phyloP scores from a whole-genome alignment of 331 rosid species.

The Malus hybrid region DNA sequence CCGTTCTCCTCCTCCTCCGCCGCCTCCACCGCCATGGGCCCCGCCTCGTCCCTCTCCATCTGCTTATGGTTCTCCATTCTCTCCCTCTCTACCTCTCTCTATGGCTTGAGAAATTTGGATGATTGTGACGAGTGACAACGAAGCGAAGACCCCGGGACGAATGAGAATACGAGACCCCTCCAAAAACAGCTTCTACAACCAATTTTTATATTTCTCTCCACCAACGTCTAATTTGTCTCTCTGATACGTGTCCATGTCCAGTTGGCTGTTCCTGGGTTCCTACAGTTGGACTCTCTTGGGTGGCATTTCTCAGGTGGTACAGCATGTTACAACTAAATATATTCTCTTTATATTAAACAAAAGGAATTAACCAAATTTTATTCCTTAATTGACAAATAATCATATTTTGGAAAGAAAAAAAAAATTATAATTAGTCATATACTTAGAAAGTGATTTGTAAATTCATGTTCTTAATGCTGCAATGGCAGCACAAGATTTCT shows the following conservation, averaged over 20 bases:
- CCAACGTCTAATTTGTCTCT: slow-evolving; percentile 12
- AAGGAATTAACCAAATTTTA: not conserved
- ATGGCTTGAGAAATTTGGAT: slow-evolving; percentile 24
- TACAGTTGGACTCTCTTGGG: not conserved
- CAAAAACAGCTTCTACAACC: slow-evolving; percentile 10
- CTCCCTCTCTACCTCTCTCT: not conserved
- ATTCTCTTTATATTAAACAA: not conserved
- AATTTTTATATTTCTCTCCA: slow-evolving; percentile 2
- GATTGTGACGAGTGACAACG: slow-evolving; percentile 40
- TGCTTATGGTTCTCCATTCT: slow-evolving; percentile 36
- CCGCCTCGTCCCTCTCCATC: slow-evolving; percentile 15
- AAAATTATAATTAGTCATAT: too few species aligned
- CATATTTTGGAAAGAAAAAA: not conserved
- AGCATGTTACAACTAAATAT: not conserved
- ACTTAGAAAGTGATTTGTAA: too few species aligned
- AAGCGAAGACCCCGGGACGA: slow-evolving; percentile 15
- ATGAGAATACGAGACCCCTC: slow-evolving; percentile 14
- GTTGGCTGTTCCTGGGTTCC: slow-evolving; percentile 18
- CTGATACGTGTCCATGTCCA: slow-evolving; percentile 24
- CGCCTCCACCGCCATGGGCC: slow-evolving; percentile 25
- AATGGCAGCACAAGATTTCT: too few species aligned
- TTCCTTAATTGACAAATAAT: not conserved
- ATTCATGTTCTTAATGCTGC: too few species aligned
- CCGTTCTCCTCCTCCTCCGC: slow-evolving; percentile 36
- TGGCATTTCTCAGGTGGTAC: slow-evolving; percentile 1